A percentile compares a stretch with the other conserved stretches of the same genome.
Conservation (phyloP, 2,329 filamentous ascomycete species). For the Didymellaceae sp. region DNA sequence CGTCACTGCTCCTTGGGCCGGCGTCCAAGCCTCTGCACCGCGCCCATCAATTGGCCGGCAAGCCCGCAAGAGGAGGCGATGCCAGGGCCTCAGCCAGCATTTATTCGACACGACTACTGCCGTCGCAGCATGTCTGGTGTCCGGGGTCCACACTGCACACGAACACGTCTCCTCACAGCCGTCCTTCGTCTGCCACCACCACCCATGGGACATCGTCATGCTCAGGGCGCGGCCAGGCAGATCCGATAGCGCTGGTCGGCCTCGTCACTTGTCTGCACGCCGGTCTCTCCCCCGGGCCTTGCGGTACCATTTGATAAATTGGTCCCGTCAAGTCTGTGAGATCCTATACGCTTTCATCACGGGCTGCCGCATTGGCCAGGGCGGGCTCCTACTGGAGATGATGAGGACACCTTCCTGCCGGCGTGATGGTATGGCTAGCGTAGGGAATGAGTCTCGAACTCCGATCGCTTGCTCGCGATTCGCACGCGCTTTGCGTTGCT, state of each 20-base stretch:
- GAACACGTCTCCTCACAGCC: slow-evolving; percentile 8
- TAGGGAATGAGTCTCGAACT: slow-evolving; percentile 25
- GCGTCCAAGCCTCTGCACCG: slow-evolving; percentile 15
- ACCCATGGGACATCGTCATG: slow-evolving; percentile 20
- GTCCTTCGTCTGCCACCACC: slow-evolving; percentile 13
- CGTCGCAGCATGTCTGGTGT: slow-evolving; percentile 3
- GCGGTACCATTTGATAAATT: slow-evolving; percentile 8
- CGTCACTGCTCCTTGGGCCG: slow-evolving; percentile 9
- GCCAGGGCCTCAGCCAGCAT: slow-evolving; percentile 4
- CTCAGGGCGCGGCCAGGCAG: slow-evolving; percentile 21
- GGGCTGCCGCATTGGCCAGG: slow-evolving; percentile 36
- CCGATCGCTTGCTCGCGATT: slow-evolving; percentile 17
- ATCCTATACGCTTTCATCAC: slow-evolving; percentile 29
- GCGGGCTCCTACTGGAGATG: slow-evolving; percentile 27
- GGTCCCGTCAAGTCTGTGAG: slow-evolving; percentile 3
- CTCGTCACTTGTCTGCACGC: slow-evolving; percentile 27
- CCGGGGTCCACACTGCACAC: slow-evolving; percentile 21
- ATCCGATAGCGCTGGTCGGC: slow-evolving; percentile 32
- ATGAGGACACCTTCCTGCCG: slow-evolving; percentile 24
- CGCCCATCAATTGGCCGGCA: slow-evolving; percentile 3
- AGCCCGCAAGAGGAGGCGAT: slow-evolving; percentile 9
- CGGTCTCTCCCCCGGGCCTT: slow-evolving; percentile 15
- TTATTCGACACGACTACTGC: slow-evolving; percentile 10
- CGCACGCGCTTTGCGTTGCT: slow-evolving; percentile 13
- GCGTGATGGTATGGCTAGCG: too few species aligned